Evolutionary conservation across 306 rosid genomes (phyloP).

Genomic region (Castanea crenata): DNA sequence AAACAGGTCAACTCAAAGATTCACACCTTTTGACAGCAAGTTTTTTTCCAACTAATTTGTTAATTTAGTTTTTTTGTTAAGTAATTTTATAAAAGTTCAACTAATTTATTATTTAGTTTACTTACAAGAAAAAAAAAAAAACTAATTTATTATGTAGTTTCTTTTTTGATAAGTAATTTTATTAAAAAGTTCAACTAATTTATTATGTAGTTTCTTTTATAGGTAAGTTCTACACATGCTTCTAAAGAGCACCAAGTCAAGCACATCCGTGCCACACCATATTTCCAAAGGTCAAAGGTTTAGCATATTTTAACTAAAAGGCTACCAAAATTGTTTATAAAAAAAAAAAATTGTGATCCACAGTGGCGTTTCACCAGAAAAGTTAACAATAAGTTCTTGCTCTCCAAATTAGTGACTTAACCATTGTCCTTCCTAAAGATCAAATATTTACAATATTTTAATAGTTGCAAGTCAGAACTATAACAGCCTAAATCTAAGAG

Average conservation of each 20-base stretch:
- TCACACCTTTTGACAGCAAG: no score
- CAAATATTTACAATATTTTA: neutral
- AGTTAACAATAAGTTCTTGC: neutral
- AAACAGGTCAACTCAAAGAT: no score
- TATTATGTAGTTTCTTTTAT: no score
- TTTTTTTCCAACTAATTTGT: no score
- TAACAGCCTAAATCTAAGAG: neutral
- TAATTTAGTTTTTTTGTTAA: no score
- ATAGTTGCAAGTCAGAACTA: neutral
- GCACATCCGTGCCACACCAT: neutral
- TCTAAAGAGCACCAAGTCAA: neutral
- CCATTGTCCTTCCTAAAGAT: neutral
- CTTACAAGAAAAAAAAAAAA: no score
- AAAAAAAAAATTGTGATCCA: neutral
- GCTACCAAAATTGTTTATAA: neutral
- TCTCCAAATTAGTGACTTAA: neutral
- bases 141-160: no score
- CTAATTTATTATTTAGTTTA: no score
- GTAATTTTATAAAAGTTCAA: neutral
- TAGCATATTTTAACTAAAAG: neutral
- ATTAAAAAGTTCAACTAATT: neutral
- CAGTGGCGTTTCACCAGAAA: neutral
- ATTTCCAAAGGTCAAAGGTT: neutral
- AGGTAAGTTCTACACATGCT: no score
- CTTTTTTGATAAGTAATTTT: no score